Base-by-base conservation (phyloP, 2,329 filamentous ascomycete genomes). In the Fusarium sp. region DNA sequence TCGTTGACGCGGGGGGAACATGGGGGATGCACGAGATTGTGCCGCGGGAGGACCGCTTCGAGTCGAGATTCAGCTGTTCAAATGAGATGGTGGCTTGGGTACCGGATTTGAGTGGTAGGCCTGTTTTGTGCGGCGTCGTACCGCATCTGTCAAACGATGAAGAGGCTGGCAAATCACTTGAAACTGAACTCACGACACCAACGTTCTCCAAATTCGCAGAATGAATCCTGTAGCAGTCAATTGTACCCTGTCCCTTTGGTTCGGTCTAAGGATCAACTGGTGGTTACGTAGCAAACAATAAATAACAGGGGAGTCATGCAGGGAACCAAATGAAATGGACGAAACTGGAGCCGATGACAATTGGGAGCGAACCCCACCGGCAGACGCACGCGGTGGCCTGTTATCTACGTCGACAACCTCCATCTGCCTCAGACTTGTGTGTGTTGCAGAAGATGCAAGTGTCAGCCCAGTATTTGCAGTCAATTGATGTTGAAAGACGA, bases 401-500 rank as follows among this genome's bases (percentile, higher is more conserved):
- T 66, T 67, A 45, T 54, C 59, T 34, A 54, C 62, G 38, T 50
- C 47, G 26, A 65, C 15, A 43, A 36, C 49, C 45, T 24, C 26
- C 33, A 38, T 47, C 52, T 28, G 34, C 36, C 43, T 19, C 24
- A 42, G 42, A 26, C 49, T 52, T 17, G 36, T 19, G 9, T 36
- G 43, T 50, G 39, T 40, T 47, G n/a, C 44, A 13, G 26, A 31
- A 65, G 49, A 66, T 69, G 65, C 65, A 58, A 58, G 66, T 67
- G 49, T 69, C 65, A 40, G 56, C 46, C 44, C 66, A 69, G 51
- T 40, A 39, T 44, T 42, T 17, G 28, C 10, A 45, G 14, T 55
- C 26, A 28, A 50, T 66, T 55, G 44, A 66, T 39, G 44, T 7
- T 28, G 19, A 39, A 26, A 49, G 17, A 22, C 19, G 10, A 31